A percentile compares a stretch with the other conserved stretches of the same genome.
These are phyloP conservation scores for Posidonia australis DNA, from an alignment of 106 monocot species.

Conservation along the genomic window DNA sequence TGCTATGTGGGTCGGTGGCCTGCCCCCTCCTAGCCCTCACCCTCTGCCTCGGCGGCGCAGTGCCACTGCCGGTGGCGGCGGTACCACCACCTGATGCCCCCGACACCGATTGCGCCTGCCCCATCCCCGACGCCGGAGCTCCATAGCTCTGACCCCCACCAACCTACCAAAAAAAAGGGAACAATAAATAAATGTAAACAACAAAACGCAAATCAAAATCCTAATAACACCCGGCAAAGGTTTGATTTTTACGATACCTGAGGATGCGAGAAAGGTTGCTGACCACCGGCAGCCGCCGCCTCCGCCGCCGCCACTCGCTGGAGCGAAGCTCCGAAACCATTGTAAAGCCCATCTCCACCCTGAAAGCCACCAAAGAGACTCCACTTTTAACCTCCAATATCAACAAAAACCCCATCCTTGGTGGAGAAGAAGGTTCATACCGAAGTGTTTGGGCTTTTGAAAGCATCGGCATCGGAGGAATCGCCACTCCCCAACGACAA, in stretches of 20 bases:
- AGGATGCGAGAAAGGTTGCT: constrained; percentile 6
- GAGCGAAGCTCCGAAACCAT: constrained; percentile 41
- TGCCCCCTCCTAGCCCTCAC: constrained; percentile 79
- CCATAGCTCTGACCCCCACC: constrained; percentile 39
- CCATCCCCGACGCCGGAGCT: constrained; percentile 19
- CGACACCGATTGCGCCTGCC: constrained; percentile 12
- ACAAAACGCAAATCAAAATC: background rate
- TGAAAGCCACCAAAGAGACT: constrained; percentile 1
- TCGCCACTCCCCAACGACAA: constrained; percentile 29
- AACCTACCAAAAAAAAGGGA: background rate
- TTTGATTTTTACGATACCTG: background rate
- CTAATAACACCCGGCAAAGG: background rate
- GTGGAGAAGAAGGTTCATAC: constrained; percentile 7
- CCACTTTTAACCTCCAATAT: background rate
- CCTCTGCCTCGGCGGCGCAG: constrained; percentile 61
- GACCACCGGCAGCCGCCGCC: background rate
- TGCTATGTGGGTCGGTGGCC: constrained; percentile 94
- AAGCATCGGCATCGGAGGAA: constrained; percentile 19
- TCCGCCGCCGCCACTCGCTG: background rate
- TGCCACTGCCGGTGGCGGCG: constrained; percentile 1
- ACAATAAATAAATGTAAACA: background rate
- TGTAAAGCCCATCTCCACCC: constrained; percentile 41
- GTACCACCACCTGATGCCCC: constrained; percentile 5
- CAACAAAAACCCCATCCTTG: background rate
- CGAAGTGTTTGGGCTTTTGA: constrained; percentile 32